These are phyloP conservation scores for Lupinus albus DNA, from an alignment of 306 rosid species.

Conservation along the genomic window DNA sequence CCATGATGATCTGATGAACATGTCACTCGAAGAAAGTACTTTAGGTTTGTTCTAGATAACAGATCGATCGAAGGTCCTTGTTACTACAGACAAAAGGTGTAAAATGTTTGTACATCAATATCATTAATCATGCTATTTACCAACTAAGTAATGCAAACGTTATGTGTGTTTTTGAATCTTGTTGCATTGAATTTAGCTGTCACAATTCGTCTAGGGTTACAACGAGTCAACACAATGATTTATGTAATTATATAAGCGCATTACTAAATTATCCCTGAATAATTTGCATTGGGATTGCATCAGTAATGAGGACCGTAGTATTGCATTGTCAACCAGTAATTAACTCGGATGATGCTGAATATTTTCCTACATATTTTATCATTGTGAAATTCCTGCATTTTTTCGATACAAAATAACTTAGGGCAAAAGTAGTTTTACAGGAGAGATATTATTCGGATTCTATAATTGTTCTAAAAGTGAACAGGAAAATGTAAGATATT, in stretches of 20 bases:
- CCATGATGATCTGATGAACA: conserved; percentile 57
- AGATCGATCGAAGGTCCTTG: not conserved
- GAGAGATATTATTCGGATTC: no score
- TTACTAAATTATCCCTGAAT: no score
- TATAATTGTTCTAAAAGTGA: no score
- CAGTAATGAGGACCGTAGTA: not conserved
- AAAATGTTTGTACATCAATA: conserved; percentile 36
- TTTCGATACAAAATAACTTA: no score
- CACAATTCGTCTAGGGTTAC: conserved; percentile 29
- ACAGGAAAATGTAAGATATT: no score
- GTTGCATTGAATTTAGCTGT: not conserved
- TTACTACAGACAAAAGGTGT: conserved; percentile 36
- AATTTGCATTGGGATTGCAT: no score
- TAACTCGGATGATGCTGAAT: no score
- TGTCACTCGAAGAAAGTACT: conserved; percentile 52
- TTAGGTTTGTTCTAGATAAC: conserved; percentile 48
- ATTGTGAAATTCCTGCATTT: not conserved
- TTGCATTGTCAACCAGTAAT: not conserved
- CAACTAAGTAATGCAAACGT: conserved; percentile 19
- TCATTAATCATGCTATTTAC: not conserved
- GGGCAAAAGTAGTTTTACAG: no score
- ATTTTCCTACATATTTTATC: not conserved
- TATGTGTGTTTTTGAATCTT: conserved; percentile 9
- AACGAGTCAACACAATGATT: no score
- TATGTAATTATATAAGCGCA: no score